Conservation (phyloP, 495 filamentous ascomycete species). For the Cercophora newfieldiana region DNA sequence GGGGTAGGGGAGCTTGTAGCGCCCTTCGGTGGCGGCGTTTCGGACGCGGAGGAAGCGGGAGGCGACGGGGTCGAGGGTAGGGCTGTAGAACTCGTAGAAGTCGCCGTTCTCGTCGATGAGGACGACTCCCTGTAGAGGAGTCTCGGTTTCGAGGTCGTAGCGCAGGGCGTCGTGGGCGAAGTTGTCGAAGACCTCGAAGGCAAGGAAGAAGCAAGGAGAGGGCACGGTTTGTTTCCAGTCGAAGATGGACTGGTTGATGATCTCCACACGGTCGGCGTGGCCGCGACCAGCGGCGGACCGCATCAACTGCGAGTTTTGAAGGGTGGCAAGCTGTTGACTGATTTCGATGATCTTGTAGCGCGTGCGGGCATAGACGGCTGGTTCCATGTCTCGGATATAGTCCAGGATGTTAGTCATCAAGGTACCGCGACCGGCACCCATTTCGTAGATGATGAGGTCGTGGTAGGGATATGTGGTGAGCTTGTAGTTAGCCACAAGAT, state of each 20-base stretch:
- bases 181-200: slow-evolving; percentile 99
- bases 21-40: slow-evolving; percentile 54
- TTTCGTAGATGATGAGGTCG: slow-evolving; percentile 97
- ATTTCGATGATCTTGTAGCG: slow-evolving; percentile 97
- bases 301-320: slow-evolving; percentile 72
- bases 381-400: slow-evolving; percentile 87
- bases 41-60: slow-evolving; percentile 79
- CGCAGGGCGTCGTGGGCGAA: slow-evolving; percentile 93
- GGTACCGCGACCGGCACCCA: slow-evolving; percentile 96
- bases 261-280: slow-evolving; percentile 85
- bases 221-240: slow-evolving; percentile 85
- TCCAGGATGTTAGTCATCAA: slow-evolving; percentile 98
- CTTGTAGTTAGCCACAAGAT: slow-evolving; percentile 93
- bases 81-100: slow-evolving; percentile 89
- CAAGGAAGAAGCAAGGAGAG: slow-evolving; percentile 93
- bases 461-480: slow-evolving; percentile 91
- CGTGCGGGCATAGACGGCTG: slow-evolving; percentile 90
- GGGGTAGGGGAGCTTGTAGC: slow-evolving; percentile 55
- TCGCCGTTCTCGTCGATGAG: slow-evolving; percentile 84
- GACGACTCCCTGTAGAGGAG: slow-evolving; percentile 81
- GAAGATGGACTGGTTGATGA: slow-evolving; percentile 93
- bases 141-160: slow-evolving; percentile 73
- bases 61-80: slow-evolving; percentile 76
- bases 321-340: slow-evolving; percentile 69
- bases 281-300: slow-evolving; percentile 63